Base-by-base conservation (phyloP, 2,329 filamentous ascomycete species). In the Gliomastix tumulicola region DNA sequence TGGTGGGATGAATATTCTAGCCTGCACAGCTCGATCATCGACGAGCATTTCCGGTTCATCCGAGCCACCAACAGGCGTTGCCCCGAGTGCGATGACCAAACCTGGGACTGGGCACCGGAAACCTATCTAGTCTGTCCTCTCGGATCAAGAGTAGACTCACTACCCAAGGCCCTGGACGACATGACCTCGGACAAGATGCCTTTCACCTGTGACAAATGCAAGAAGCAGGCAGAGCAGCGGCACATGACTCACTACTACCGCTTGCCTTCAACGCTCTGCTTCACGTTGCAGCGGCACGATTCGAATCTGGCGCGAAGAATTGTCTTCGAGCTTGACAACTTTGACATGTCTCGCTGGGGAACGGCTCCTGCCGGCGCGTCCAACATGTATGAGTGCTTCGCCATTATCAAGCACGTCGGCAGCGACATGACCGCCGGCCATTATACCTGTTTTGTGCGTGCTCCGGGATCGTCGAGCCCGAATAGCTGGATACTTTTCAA, bases 351-450 rank as follows among this genome's bases (percentile, higher is more conserved):
- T n/a, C n/a, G n/a, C n/a, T n/a, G n/a, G n/a, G n/a, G n/a, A n/a
- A n/a, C n/a, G n/a, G 65, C 59, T 8, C 60, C 54, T 6, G 69
- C 72, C 39, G 47, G 50, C 3, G 62, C 59, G 1, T 82, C 84
- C 0, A 88, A 84, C 51, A 64, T 68, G 6, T 98, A 96, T 57
- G 83, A 94, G 52, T 82, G 85, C 36, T 96, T 94, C 54, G 90
- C 82, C 3, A 83, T 96, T 7, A 76, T 94, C 37, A 71, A 84
- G 43, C 89, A 96, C 56, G 60, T 76, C 5, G 89, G 89, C 17
- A 63, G 64, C 2, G 78, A 71, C 2, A 67, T 84, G 36, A 74
- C 76, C 25, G 76, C 75, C 35, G 89, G 89, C 0, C 89, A 96
- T 59, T 96, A 96, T 56, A 81, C 82, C 36, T 74, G 80, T 4